phyloP scores from a whole-genome alignment of 208 protist genomes.

The Crithidia thermophila region DNA sequence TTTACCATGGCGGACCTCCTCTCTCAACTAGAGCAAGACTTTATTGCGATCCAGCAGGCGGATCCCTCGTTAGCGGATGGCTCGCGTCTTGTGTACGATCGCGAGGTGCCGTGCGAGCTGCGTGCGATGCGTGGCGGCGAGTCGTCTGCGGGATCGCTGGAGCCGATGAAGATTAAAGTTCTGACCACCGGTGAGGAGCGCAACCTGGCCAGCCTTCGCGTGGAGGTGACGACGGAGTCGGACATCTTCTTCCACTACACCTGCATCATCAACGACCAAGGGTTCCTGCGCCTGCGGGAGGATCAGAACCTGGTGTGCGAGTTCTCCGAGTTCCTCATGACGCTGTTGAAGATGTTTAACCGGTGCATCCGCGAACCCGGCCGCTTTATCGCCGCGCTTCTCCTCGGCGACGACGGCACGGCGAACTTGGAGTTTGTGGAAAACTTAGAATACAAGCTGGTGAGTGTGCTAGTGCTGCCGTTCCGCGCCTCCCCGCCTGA shows the following conservation, averaged over 20 bases:
- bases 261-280: constrained; percentile 87
- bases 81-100: constrained; percentile 89
- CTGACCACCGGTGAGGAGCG: constrained; percentile 88
- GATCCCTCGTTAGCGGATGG: constrained; percentile 92
- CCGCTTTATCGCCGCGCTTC: constrained; percentile 85
- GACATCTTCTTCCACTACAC: constrained; percentile 96
- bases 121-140: constrained; percentile 69
- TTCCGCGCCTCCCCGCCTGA: constrained; percentile 89
- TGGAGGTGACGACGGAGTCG: constrained; percentile 91
- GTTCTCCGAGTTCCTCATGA: constrained; percentile 92
- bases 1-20: constrained; percentile 71
- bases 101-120: constrained; percentile 92
- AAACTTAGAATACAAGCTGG: constrained; percentile 96
- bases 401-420: constrained; percentile 83
- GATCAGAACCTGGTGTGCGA: constrained; percentile 95
- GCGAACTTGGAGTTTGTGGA: constrained; percentile 94
- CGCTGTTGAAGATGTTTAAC: constrained; percentile 94
- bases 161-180: constrained; percentile 92
- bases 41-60: constrained; percentile 90
- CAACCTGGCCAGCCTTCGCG: constrained; percentile 61
- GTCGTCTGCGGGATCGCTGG: constrained; percentile 81
- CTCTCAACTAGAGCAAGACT: constrained; percentile 90
- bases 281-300: constrained; percentile 82
- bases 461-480: constrained; percentile 90
- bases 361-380: constrained; percentile 90